Conservation (phyloP, 2,329 filamentous ascomycete genomes). For the Fusarium tanahbumbuense region DNA sequence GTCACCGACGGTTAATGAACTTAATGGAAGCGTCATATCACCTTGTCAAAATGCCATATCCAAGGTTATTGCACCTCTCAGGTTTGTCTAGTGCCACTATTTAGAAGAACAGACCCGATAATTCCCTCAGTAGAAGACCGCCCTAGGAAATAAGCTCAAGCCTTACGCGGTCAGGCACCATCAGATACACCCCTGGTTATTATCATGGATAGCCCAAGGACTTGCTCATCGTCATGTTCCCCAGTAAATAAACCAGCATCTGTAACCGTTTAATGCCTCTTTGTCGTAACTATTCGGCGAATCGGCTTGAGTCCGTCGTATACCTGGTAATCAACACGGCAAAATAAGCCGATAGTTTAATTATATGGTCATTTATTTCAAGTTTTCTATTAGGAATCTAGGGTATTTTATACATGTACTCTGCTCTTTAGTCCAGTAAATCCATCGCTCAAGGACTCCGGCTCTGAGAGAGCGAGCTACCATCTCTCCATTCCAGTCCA, state of each 20-base stretch:
- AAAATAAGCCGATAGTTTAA: background rate
- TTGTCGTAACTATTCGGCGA: slow-evolving; percentile 1
- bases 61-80: background rate
- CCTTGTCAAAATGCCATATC: slow-evolving; percentile 1
- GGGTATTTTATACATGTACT: slow-evolving; percentile 59
- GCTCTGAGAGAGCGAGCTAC: slow-evolving; percentile 72
- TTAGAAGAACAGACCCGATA: slow-evolving; percentile 5
- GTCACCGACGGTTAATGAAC: slow-evolving; percentile 15
- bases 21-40: slow-evolving; percentile 25
- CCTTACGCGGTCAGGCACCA: slow-evolving; percentile 34
- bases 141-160: slow-evolving; percentile 9
- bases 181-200: slow-evolving; percentile 16
- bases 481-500: slow-evolving; percentile 7
- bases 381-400: background rate
- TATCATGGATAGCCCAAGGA: background rate
- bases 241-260: slow-evolving; percentile 3
- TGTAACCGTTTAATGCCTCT: slow-evolving; percentile 15
- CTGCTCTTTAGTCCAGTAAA: slow-evolving; percentile 71
- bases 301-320: slow-evolving; percentile 3
- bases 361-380: background rate
- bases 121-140: slow-evolving; percentile 28
- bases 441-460: slow-evolving; percentile 68
- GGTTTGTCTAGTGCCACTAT: too few species aligned
- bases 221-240: slow-evolving; percentile 3
- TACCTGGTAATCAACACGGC: background rate